Base-by-base conservation (phyloP, 2,329 filamentous ascomycete genomes). In the Talaromyces sp. region DNA sequence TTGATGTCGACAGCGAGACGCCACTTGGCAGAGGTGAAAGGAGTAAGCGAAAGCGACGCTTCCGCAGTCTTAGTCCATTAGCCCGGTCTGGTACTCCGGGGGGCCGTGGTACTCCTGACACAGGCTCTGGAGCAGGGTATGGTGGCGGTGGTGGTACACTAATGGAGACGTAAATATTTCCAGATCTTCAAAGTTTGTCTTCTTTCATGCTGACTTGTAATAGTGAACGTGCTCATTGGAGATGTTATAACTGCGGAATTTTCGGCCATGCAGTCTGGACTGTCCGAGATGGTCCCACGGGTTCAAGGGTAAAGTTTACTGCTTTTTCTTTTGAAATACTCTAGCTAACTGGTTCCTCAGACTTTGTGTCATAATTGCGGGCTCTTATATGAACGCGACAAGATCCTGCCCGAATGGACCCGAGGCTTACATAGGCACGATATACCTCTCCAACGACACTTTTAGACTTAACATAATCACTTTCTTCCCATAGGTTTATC, bases 211-310 rank as follows among this genome's bases (percentile, higher is more conserved):
- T 51, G 3, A 41, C 32, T 58, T 26, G 26, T 46, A 31, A 17
- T 62, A 83, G 83, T 69, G 95, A 98, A 79, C 84, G 93, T 67
- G 81, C 85, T 64, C 87, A 83, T 50, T 99, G 95, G 95, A 85
- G 91, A 64, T 99, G 95, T 77, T 81, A 81, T 51, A 93, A 98
- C 75, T 99, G 95, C 74, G 83, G 83, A 62, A 86, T 97, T 35
- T 93, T 90, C 86, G 95, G 93, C 17, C 88, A 88, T 55, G 89
- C 91, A 29, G 91, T 97, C 9, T 99, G 95, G 95, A 93, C 91
- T 55, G 93, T 98, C 3, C 83, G 95, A 68, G 93, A 98, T 76
- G 95, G 95, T 26, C 95, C 95, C 14, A 81, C 85, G 58, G 93
- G 93, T 58, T 84, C 90, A 64, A 89, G 90, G 76, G 91, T 95